Evolutionary conservation across 192 early-diverging fungal species (phyloP), one percentile per base, ranked within the genome.

Genomic region (Radiomyces spectabilis): DNA sequence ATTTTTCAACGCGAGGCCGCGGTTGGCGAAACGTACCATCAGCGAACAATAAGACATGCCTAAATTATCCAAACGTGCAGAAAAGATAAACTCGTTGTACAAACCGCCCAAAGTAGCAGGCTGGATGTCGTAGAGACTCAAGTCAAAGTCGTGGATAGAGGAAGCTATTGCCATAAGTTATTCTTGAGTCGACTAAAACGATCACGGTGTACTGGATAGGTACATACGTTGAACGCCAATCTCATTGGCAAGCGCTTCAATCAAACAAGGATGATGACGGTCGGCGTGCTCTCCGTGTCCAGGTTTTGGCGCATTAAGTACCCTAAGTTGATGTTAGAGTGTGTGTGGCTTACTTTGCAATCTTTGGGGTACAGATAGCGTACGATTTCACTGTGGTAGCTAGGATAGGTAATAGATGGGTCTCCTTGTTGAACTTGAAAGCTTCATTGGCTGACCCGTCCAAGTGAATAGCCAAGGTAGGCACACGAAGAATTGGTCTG

Each of bases 111-210:
- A 84, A 22, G 80, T 69, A 12, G 94, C 82, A 46, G 85, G 53
- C 40, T 98, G 91, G n/a, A 86, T 93, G 67, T 99, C 97, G 65
- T 87, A 99, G 25, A 99, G 78, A 67, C 94, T 94, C 9, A 99
- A 78, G 60, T 99, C 97, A 82, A 99, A 94, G 68, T 99, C 97
- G 16, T 81, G 62, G 53, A 99, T 93, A 55, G 92, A 75, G 3
- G 73, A 69, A 5, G 77, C 87, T 79, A 29, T 29, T 32, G 10
- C 18, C 33, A 38, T 2, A 26, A 52, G 25, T n/a, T n/a, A n/a
- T n/a, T n/a, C n/a, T n/a, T n/a, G n/a, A n/a, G n/a, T n/a, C n/a
- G n/a, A 25, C 13, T 21, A 37, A 44, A 15, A 26, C 42, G 2
- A 27, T 21, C 12, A 12, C 27, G 4, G 46, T 48, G 9, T 25